phyloP scores from a whole-genome alignment of 805 yeast species.

The Myxozyma mucilagina region DNA sequence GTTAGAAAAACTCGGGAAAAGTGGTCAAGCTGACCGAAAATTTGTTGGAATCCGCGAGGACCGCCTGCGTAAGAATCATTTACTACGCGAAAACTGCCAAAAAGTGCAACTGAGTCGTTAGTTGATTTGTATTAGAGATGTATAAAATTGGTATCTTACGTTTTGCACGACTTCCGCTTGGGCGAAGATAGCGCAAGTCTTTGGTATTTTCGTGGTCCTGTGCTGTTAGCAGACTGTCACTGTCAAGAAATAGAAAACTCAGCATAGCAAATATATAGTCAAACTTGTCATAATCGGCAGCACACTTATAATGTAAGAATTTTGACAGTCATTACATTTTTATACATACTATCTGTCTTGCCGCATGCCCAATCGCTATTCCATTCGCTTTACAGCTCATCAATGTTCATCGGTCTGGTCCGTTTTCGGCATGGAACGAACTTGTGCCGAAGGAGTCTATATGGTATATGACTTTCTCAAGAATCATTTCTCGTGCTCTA shows the following conservation, averaged over 20 bases:
- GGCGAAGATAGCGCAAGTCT: constrained; percentile 47
- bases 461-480: constrained; percentile 5
- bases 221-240: neutral
- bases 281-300: constrained; percentile 48
- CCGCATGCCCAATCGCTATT: constrained; percentile 71
- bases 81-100: constrained; percentile 83
- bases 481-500: constrained; percentile 11
- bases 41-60: constrained; percentile 72
- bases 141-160: constrained; percentile 10
- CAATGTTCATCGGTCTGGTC: constrained; percentile 77
- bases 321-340: constrained; percentile 38
- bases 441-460: constrained; percentile 89
- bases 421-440: constrained; percentile 78
- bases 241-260: neutral
- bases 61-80: constrained; percentile 96
- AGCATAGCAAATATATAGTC: constrained; percentile 61
- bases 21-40: constrained; percentile 70
- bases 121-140: constrained; percentile 52
- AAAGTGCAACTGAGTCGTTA: constrained; percentile 56
- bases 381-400: constrained; percentile 67
- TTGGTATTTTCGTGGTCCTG: constrained; percentile 51
- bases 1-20: constrained; percentile 70
- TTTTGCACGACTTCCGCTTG: constrained; percentile 40
- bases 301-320: constrained; percentile 7
- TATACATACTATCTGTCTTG: constrained; percentile 60